These are phyloP conservation scores for Eucalyptus virginea DNA, from an alignment of 345 rosid genomes.

Conservation along the genomic window DNA sequence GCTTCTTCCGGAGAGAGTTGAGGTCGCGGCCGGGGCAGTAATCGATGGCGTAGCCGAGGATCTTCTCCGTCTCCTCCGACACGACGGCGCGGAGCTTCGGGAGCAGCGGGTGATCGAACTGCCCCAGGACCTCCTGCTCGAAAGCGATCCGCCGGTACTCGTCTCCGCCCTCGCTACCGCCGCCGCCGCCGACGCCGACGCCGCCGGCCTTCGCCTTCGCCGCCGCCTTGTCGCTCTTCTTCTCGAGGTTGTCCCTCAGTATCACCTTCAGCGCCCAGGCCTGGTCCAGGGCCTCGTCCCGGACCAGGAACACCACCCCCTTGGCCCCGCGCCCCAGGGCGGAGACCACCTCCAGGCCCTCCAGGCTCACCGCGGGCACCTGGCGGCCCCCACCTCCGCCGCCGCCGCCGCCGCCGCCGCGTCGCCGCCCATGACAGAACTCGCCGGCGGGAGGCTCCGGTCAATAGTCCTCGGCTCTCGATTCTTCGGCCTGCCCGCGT, in stretches of 20 bases:
- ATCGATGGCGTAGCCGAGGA: conserved; percentile 84
- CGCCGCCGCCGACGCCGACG: background rate
- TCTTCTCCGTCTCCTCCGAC: conserved; percentile 50
- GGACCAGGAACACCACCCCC: conserved; percentile 72
- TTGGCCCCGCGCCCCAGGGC: conserved; percentile 85
- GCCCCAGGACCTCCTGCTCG: conserved; percentile 50
- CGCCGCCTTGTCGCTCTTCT: conserved; percentile 12
- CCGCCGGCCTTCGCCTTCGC: no score
- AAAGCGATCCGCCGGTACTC: conserved; percentile 47
- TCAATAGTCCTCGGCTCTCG: background rate
- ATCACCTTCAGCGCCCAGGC: conserved; percentile 69
- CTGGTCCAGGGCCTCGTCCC: conserved; percentile 12
- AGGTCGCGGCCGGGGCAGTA: conserved; percentile 80
- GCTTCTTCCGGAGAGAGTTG: conserved; percentile 35
- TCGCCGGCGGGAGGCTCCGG: background rate
- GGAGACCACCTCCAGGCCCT: conserved; percentile 29
- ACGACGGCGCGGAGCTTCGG: conserved; percentile 68
- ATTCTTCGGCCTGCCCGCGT: background rate
- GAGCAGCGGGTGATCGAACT: conserved; percentile 59
- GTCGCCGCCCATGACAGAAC: background rate
- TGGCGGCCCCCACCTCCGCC: background rate
- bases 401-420: background rate
- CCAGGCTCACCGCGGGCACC: conserved; percentile 22
- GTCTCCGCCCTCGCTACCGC: background rate
- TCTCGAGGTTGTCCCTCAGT: conserved; percentile 49